Percentiles rank a stretch among this genome's conserved stretches.
Conservation (phyloP, 2,329 filamentous ascomycete species). For the Epichloe brachyelytri region DNA sequence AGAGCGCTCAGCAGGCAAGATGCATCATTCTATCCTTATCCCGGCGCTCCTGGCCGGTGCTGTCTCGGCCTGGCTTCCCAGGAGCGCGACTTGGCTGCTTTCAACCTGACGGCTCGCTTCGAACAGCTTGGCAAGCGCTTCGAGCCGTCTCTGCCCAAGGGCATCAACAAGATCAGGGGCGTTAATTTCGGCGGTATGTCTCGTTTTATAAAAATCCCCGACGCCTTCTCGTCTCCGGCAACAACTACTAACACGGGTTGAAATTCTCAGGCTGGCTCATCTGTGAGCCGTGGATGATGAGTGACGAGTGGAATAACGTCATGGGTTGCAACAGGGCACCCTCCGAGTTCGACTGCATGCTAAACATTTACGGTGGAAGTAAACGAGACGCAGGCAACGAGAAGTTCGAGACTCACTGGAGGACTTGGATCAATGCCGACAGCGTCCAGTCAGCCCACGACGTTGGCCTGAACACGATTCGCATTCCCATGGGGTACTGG, state of each 20-base stretch:
- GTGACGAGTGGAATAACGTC: slow-evolving; percentile 25
- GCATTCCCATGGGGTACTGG: slow-evolving; percentile 43
- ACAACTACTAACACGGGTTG: background rate
- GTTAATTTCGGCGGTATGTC: slow-evolving; percentile 35
- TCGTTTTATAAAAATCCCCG: too few species aligned
- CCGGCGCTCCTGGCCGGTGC: slow-evolving; percentile 12
- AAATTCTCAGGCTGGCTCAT: slow-evolving; percentile 20
- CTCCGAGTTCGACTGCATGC: slow-evolving; percentile 41
- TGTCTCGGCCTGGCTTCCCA: slow-evolving; percentile 18
- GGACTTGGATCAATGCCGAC: slow-evolving; percentile 8
- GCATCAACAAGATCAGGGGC: slow-evolving; percentile 31
- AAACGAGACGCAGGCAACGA: slow-evolving; percentile 28
- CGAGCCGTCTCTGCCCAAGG: slow-evolving; percentile 13
- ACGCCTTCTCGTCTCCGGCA: too few species aligned
- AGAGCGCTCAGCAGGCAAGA: background rate
- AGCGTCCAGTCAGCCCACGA: slow-evolving; percentile 36
- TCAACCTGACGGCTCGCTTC: slow-evolving; percentile 19
- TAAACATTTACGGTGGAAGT: slow-evolving; percentile 11
- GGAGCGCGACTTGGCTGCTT: slow-evolving; percentile 18
- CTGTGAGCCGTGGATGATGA: slow-evolving; percentile 38
- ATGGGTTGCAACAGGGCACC: slow-evolving; percentile 31
- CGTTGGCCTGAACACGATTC: slow-evolving; percentile 38
- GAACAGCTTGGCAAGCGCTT: slow-evolving; percentile 20
- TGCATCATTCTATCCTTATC: slow-evolving; percentile 14
- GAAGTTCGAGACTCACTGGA: slow-evolving; percentile 35